Conservation (phyloP, 129 eudicot genomes). For the Lactuca saligna region DNA sequence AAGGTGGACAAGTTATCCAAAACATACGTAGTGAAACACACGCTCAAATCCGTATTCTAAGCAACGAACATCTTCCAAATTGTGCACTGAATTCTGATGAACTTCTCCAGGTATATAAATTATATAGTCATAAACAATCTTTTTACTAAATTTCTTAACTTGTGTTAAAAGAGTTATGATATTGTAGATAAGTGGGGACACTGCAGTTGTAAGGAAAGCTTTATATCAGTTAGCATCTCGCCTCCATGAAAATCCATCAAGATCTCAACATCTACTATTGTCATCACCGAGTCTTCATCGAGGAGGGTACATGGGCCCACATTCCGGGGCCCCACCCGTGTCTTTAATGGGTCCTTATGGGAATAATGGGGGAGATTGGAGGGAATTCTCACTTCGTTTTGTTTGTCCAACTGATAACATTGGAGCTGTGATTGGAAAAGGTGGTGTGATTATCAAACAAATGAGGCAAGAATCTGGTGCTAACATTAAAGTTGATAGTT, state of each 20-base stretch:
- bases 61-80: slow-evolving; percentile 68
- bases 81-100: slow-evolving; percentile 87
- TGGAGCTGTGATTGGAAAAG: slow-evolving; percentile 89
- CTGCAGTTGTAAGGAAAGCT: slow-evolving; percentile 60
- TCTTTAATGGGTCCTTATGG: slow-evolving; percentile 68
- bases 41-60: slow-evolving; percentile 73
- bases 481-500: slow-evolving; percentile 66
- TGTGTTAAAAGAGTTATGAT: neutral
- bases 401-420: slow-evolving; percentile 78
- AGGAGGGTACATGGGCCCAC: slow-evolving; percentile 54
- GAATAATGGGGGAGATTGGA: slow-evolving; percentile 43
- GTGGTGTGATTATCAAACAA: slow-evolving; percentile 81
- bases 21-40: slow-evolving; percentile 70
- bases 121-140: no score
- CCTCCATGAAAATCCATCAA: slow-evolving; percentile 89
- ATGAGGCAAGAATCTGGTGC: slow-evolving; percentile 93
- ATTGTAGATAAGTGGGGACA: slow-evolving; percentile 73
- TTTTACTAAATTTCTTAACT: neutral
- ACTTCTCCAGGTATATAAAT: slow-evolving; percentile 78
- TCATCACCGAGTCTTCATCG: slow-evolving; percentile 58
- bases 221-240: slow-evolving; percentile 68
- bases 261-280: slow-evolving; percentile 70
- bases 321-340: slow-evolving; percentile 17
- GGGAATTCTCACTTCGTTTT: slow-evolving; percentile 71
- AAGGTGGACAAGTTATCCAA: slow-evolving; percentile 86